A percentile compares a stretch with the other conserved stretches of the same genome.
These are phyloP conservation scores for Erythrobasidium hasegawianum DNA, from an alignment of 1,284 basidiomycete species.

Conservation along the genomic window DNA sequence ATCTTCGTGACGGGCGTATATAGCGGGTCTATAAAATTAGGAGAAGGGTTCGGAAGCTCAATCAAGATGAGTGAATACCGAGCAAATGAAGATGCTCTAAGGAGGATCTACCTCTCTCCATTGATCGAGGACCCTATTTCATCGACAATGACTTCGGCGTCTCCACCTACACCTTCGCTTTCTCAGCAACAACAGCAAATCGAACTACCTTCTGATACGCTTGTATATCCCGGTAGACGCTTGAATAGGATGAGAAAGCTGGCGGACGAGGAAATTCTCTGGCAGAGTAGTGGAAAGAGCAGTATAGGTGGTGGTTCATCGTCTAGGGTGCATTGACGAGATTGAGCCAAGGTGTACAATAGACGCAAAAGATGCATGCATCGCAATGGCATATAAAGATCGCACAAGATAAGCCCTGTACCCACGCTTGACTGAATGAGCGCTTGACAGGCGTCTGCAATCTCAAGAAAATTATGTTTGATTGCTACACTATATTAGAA, in stretches of 20 bases:
- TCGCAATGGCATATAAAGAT: too few species aligned
- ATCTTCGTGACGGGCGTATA: conserved; percentile 91
- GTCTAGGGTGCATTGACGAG: neutral
- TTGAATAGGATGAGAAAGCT: neutral
- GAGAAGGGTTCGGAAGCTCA: conserved; percentile 90
- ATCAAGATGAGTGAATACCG: conserved; percentile 93
- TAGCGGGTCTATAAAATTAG: conserved; percentile 75
- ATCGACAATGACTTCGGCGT: neutral
- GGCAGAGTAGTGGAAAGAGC: conserved; percentile 31
- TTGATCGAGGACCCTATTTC: conserved; percentile 6
- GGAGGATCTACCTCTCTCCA: conserved; percentile 42
- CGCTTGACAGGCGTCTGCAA: too few species aligned
- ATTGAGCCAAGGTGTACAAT: too few species aligned
- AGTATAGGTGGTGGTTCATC: neutral
- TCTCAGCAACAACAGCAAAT: neutral
- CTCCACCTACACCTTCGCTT: neutral
- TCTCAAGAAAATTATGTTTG: too few species aligned
- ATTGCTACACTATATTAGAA: too few species aligned
- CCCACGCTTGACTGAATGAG: too few species aligned
- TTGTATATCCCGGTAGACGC: conserved; percentile 15
- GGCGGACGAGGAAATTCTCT: conserved; percentile 30
- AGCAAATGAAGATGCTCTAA: conserved; percentile 55
- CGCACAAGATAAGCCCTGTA: too few species aligned
- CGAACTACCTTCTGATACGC: conserved; percentile 26
- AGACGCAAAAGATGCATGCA: too few species aligned